Conservation (phyloP, 441 rosid genomes). For the Cnidoscolus chayamansa region DNA sequence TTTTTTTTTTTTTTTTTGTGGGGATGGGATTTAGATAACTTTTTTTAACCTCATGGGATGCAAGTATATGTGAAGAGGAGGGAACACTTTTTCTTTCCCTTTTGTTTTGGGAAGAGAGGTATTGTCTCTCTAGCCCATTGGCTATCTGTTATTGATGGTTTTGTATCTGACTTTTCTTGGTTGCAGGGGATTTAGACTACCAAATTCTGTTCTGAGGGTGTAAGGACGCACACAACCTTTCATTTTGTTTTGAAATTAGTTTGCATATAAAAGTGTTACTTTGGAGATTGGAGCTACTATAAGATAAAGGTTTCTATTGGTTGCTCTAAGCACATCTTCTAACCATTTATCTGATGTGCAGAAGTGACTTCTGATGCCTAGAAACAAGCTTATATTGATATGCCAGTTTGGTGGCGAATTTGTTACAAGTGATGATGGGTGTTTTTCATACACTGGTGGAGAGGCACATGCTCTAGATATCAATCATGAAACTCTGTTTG, state of each 20-base stretch:
- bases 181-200: no score
- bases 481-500: slow-evolving; percentile 56
- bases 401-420: slow-evolving; percentile 84
- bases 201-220: no score
- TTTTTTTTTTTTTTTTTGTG: neutral
- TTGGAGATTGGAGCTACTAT: slow-evolving; percentile 10
- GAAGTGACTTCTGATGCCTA: slow-evolving; percentile 49
- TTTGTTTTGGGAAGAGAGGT: neutral
- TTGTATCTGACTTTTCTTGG: neutral
- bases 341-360: slow-evolving; percentile 25
- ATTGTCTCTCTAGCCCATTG: neutral
- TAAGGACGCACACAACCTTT: neutral
- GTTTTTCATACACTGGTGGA: slow-evolving; percentile 70
- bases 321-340: neutral
- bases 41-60: no score
- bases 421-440: slow-evolving; percentile 57
- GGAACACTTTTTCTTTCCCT: neutral
- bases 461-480: slow-evolving; percentile 83
- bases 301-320: neutral
- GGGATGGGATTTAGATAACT: neutral
- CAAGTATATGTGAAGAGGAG: no score
- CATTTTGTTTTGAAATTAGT: slow-evolving; percentile 2
- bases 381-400: slow-evolving; percentile 81
- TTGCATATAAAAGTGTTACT: slow-evolving; percentile 6
- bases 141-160: neutral